Percentiles rank a stretch among this genome's conserved stretches.
These are phyloP conservation scores for Medakamo hakoo DNA, from an alignment of 139 green algal genomes.

Conservation along the genomic window DNA sequence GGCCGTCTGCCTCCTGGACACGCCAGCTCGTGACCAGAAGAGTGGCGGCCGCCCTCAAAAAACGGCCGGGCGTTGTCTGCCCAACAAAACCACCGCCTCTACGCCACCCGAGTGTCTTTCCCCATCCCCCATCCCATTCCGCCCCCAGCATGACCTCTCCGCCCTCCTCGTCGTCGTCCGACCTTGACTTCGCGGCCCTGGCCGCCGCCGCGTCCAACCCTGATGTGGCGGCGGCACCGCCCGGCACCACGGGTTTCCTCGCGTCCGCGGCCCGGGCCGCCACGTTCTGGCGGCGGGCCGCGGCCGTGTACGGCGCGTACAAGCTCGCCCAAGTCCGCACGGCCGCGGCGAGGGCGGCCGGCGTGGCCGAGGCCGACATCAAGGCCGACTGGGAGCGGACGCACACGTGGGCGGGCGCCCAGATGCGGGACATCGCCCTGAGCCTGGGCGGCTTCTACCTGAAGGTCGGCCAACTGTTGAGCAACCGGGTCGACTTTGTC, in stretches of 20 bases:
- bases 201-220: no score
- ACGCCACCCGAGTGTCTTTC: no score
- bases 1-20: no score
- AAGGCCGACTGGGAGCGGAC: slow-evolving; percentile 48
- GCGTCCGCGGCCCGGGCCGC: not conserved
- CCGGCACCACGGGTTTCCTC: not conserved
- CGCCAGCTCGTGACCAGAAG: no score
- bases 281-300: slow-evolving; percentile 57
- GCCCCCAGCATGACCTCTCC: no score
- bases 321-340: slow-evolving; percentile 49
- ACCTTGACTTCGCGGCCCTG: no score
- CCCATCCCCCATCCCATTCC: no score
- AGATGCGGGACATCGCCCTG: slow-evolving; percentile 68
- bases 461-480: slow-evolving; percentile 83
- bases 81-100: no score
- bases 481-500: slow-evolving; percentile 66
- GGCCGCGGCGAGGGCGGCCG: slow-evolving; percentile 8
- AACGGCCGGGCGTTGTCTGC: no score
- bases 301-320: slow-evolving; percentile 62
- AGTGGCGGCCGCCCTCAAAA: no score
- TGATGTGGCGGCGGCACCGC: no score
- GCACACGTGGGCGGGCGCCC: slow-evolving; percentile 42
- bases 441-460: slow-evolving; percentile 74
- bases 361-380: slow-evolving; percentile 18
- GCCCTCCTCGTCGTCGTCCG: no score